phyloP scores from a whole-genome alignment of 106 monocot species.

The Allium fistulosum region DNA sequence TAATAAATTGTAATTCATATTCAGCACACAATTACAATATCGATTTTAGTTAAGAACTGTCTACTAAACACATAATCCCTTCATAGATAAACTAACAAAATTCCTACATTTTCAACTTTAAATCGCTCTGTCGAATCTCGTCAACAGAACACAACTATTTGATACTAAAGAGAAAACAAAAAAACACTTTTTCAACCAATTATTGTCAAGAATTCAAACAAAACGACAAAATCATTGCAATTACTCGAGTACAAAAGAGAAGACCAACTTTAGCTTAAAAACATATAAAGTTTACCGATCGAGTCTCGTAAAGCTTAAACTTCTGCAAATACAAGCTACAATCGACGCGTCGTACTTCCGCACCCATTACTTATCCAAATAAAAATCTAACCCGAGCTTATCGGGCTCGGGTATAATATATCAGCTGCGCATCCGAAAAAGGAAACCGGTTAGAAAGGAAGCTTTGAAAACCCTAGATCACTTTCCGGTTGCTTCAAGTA shows the following conservation, averaged over 20 bases:
- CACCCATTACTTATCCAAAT: conserved; percentile 10
- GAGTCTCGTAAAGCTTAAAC: conserved; percentile 64
- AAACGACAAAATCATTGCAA: background rate
- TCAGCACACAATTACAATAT: too few relatives aligned
- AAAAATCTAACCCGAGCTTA: conserved; percentile 16
- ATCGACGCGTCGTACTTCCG: conserved; percentile 2
- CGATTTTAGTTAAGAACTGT: too few relatives aligned
- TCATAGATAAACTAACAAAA: too few relatives aligned
- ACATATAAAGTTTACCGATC: conserved; percentile 32
- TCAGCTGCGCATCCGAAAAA: conserved; percentile 14
- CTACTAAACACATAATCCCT: too few relatives aligned
- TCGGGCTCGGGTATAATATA: conserved; percentile 3
- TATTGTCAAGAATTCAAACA: background rate
- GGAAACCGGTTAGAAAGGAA: conserved; percentile 3
- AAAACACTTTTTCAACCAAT: too few relatives aligned
- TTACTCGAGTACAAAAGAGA: background rate
- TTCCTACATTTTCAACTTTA: too few relatives aligned
- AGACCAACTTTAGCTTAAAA: conserved; percentile 1
- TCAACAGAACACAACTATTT: too few relatives aligned
- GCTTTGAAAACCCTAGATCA: conserved; percentile 16
- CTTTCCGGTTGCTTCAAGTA: conserved; percentile 30
- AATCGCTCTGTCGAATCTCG: too few relatives aligned
- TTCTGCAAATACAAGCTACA: conserved; percentile 30
- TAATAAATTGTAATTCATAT: too few relatives aligned
- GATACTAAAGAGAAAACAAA: too few relatives aligned